Evolutionary conservation across 148 eudicot species (phyloP).

Genomic region (Beta vulgaris): DNA sequence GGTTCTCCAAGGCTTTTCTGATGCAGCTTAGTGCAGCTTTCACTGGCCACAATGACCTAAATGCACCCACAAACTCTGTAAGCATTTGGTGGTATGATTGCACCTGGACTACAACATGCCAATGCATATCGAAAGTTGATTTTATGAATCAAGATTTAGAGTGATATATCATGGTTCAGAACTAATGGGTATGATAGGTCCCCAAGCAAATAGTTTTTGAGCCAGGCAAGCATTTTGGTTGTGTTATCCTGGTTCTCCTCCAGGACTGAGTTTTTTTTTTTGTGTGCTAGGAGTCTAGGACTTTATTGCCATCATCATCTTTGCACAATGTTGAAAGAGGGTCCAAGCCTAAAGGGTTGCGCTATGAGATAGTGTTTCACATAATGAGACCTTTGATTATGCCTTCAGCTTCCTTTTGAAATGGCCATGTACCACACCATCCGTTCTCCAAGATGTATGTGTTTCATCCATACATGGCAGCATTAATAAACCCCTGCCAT

Average conservation of each 20-base stretch:
- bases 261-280: neutral
- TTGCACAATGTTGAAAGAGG: neutral
- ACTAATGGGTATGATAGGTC: neutral
- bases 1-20: constrained; percentile 43
- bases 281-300: neutral
- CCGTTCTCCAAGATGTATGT: neutral
- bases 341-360: neutral
- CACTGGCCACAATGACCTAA: constrained; percentile 63
- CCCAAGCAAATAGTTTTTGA: no score
- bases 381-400: neutral
- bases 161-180: neutral
- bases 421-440: neutral
- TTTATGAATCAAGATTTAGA: neutral
- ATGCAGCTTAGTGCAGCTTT: constrained; percentile 73
- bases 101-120: neutral
- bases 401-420: neutral
- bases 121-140: neutral
- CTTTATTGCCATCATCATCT: neutral
- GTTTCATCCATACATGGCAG: neutral
- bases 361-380: neutral
- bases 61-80: constrained; percentile 6
- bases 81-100: neutral
- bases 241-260: neutral
- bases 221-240: neutral
- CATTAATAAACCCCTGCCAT: neutral